Evolutionary conservation across 2,329 filamentous ascomycete genomes (phyloP).

Genomic region (Penicillium sp.): DNA sequence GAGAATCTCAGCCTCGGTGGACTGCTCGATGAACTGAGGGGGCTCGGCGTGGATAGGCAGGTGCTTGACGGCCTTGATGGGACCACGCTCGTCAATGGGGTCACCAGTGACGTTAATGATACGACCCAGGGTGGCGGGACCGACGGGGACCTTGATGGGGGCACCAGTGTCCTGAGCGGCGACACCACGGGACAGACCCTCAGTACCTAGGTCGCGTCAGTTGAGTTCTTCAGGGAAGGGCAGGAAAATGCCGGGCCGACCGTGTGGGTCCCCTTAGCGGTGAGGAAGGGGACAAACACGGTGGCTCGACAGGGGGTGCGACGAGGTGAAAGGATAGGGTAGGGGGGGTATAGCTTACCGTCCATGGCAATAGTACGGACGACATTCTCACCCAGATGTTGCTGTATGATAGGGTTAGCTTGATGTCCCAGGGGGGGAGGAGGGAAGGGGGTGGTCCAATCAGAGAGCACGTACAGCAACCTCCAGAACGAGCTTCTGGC

Average conservation of each 20-base stretch:
- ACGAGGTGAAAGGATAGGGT: slow-evolving; percentile 1
- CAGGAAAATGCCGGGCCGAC: slow-evolving; percentile 16
- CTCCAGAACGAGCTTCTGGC: slow-evolving; percentile 93
- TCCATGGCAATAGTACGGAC: slow-evolving; percentile 99
- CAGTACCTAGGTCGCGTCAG: slow-evolving; percentile 71
- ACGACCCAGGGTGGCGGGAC: slow-evolving; percentile 89
- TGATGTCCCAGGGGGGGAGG: slow-evolving; percentile 7
- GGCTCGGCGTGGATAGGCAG: slow-evolving; percentile 93
- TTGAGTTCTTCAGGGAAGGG: not conserved
- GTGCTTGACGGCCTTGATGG: slow-evolving; percentile 89
- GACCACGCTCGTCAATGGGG: slow-evolving; percentile 98
- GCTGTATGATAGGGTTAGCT: slow-evolving; percentile 58
- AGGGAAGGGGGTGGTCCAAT: slow-evolving; percentile 21
- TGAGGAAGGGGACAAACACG: slow-evolving; percentile 23
- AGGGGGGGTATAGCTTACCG: slow-evolving; percentile 64
- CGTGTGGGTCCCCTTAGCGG: slow-evolving; percentile 25
- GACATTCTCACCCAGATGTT: slow-evolving; percentile 99
- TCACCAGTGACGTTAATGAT: slow-evolving; percentile 99
- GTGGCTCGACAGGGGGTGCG: slow-evolving; percentile 21
- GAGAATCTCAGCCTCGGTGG: slow-evolving; percentile 92
- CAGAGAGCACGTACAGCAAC: slow-evolving; percentile 74
- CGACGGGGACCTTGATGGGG: slow-evolving; percentile 96
- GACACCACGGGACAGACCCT: slow-evolving; percentile 96
- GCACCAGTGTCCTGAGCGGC: slow-evolving; percentile 84
- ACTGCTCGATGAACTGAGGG: slow-evolving; percentile 91